phyloP scores from a whole-genome alignment of 257 asterid genomes.

The Paraleonurus japonicus region DNA sequence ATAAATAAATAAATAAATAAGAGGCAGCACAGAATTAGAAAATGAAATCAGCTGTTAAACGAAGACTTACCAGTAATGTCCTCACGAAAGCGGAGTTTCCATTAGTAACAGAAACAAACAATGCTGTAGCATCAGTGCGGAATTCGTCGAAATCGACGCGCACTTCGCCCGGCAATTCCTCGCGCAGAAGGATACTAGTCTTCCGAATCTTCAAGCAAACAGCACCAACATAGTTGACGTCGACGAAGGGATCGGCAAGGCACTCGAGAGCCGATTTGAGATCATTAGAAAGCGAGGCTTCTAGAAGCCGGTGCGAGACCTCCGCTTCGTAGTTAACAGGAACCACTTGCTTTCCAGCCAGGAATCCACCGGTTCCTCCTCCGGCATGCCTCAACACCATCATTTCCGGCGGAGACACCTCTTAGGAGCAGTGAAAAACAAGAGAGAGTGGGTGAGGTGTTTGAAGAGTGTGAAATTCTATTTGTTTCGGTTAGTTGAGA shows the following conservation, averaged over 20 bases:
- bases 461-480: conserved; percentile 3
- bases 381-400: conserved; percentile 43
- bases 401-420: conserved; percentile 28
- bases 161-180: conserved; percentile 53
- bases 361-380: conserved; percentile 47
- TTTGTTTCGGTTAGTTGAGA: conserved; percentile 12
- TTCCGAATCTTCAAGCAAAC: conserved; percentile 65
- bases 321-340: conserved; percentile 78
- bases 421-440: neutral
- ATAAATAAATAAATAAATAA: no score
- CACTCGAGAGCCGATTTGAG: conserved; percentile 51
- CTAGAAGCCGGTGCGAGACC: conserved; percentile 67
- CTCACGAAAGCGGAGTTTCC: conserved; percentile 57
- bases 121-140: conserved; percentile 72
- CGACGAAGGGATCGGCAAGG: conserved; percentile 62
- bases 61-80: conserved; percentile 54
- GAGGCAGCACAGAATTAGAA: neutral
- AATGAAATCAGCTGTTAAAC: neutral
- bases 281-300: conserved; percentile 56
- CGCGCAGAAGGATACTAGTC: conserved; percentile 45
- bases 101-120: conserved; percentile 56
- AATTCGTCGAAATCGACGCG: conserved; percentile 56
- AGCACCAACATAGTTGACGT: conserved; percentile 68
- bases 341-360: conserved; percentile 61
- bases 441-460: conserved; percentile 19